Conservation (phyloP, 371 early-diverging fungal genomes). For the Actinomucor elegans region DNA sequence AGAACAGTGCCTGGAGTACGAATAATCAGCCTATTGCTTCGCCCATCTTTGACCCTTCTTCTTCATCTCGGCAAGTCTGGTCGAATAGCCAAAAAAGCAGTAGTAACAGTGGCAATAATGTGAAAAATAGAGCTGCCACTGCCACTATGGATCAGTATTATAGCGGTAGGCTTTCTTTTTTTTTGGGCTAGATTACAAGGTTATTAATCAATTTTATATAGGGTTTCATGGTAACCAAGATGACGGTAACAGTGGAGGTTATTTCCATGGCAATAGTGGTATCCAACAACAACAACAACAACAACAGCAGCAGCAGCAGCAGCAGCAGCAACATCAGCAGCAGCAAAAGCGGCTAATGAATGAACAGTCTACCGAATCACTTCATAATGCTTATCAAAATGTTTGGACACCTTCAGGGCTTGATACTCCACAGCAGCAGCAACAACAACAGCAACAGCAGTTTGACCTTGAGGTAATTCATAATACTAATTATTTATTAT, state of each 20-base stretch:
- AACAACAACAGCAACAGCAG: neutral
- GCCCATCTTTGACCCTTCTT: constrained; percentile 19
- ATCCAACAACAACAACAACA: too few species aligned
- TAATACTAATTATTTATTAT: too few species aligned
- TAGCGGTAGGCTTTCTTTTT: neutral
- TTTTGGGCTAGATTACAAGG: neutral
- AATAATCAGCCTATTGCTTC: constrained; percentile 11
- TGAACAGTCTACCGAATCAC: neutral
- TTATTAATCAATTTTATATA: neutral
- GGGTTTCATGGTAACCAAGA: constrained; percentile 3
- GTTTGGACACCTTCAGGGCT: constrained; percentile 13
- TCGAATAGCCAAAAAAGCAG: constrained; percentile 5
- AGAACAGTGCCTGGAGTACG: constrained; percentile 4
- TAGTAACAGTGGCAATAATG: too few species aligned
- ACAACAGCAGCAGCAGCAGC: too few species aligned
- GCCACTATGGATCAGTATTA: constrained; percentile 7
- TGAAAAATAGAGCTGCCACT: neutral
- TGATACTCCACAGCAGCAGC: neutral
- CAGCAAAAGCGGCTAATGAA: neutral
- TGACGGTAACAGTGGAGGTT: neutral
- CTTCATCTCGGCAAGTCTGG: constrained; percentile 24
- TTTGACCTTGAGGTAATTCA: neutral
- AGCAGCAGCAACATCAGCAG: constrained; percentile 2
- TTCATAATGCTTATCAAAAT: constrained; percentile 8
- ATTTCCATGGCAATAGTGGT: neutral